phyloP scores from a whole-genome alignment of 2,329 filamentous ascomycete species.

The Pleochaeta shiraiana region DNA sequence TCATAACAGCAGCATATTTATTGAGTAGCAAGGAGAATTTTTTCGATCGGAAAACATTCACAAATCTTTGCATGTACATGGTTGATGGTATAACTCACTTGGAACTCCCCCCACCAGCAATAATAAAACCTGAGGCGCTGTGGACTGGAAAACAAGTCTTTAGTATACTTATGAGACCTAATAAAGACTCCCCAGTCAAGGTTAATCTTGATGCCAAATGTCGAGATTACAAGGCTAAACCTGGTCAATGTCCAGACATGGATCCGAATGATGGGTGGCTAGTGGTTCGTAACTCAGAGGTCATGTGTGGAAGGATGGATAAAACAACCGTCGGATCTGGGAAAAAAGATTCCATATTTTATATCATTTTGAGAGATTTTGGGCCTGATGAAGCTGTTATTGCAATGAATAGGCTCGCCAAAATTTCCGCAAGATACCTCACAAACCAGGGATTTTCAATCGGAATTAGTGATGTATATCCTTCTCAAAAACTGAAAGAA shows the following conservation, averaged over 20 bases:
- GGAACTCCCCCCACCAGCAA: slow-evolving; percentile 68
- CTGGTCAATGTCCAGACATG: slow-evolving; percentile 41
- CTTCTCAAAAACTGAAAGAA: slow-evolving; percentile 43
- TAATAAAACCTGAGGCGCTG: slow-evolving; percentile 63
- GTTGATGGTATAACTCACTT: slow-evolving; percentile 56
- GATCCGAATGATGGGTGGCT: slow-evolving; percentile 79
- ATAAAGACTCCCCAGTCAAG: slow-evolving; percentile 57
- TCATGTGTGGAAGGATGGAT: slow-evolving; percentile 97
- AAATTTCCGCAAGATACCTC: slow-evolving; percentile 70
- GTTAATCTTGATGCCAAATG: slow-evolving; percentile 91
- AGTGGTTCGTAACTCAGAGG: slow-evolving; percentile 84
- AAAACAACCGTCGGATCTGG: slow-evolving; percentile 93
- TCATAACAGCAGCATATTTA: slow-evolving; percentile 87
- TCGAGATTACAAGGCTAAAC: slow-evolving; percentile 48
- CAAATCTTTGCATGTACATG: slow-evolving; percentile 87
- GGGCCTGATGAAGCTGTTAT: slow-evolving; percentile 72
- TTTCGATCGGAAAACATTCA: slow-evolving; percentile 72
- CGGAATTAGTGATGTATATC: slow-evolving; percentile 85
- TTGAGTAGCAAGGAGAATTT: slow-evolving; percentile 86
- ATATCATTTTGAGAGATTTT: slow-evolving; percentile 87
- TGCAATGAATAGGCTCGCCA: slow-evolving; percentile 87
- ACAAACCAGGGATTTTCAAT: slow-evolving; percentile 91
- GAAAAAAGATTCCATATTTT: slow-evolving; percentile 96
- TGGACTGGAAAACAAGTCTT: slow-evolving; percentile 99
- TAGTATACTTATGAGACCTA: slow-evolving; percentile 75